Evolutionary conservation across 805 yeast genomes (phyloP), one percentile per base, ranked within the genome.

Genomic region (Saccharomyces kudriavzevii): DNA sequence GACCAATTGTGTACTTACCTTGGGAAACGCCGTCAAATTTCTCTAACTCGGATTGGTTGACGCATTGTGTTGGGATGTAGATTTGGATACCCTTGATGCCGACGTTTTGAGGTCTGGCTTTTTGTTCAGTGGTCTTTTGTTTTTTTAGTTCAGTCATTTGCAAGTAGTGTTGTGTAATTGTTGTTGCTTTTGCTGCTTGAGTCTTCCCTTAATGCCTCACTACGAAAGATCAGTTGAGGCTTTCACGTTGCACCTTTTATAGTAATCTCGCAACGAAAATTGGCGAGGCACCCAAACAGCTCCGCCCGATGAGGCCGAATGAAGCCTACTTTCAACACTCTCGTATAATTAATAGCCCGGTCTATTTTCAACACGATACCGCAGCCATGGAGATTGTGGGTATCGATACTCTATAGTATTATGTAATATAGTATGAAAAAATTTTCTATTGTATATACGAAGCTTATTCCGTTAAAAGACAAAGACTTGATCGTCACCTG

Each of bases 1-100:
- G 80, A 50, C 99, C 99, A 72, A 94, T 92, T 69, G 99, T 94
- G 80, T 90, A 94, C 73, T 94, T 94, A 56, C 99, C 99, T 52
- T 87, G 76, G 24, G 98, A 81, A 57, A 92, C 91, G 54, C 87
- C 88, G 70, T 91, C 96, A 64, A 75, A 83, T 59, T 78, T 74
- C 73, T 94, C 99, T 61, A 94, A 77, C 53, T 89, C 98, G 49
- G 84, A 75, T 76, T 94, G 98, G 77, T 81, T 85, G 57, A 94
- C 97, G 63, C 76, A 83, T 71, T 83, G 86, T 45, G 83, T 76
- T 48, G 99, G 98, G 67, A 90, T 77, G 75, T 94, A 94, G 56
- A 90, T 77, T 74, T 94, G 97, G 62, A 94, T 81, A 72, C 95
- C 99, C 71, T 92, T 92, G 74, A 94, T 94, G 76, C 99, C 99